Evolutionary conservation across 495 filamentous ascomycete species (phyloP), one percentile per base, ranked within the genome.

Genomic region (Penicillium flavigenum): DNA sequence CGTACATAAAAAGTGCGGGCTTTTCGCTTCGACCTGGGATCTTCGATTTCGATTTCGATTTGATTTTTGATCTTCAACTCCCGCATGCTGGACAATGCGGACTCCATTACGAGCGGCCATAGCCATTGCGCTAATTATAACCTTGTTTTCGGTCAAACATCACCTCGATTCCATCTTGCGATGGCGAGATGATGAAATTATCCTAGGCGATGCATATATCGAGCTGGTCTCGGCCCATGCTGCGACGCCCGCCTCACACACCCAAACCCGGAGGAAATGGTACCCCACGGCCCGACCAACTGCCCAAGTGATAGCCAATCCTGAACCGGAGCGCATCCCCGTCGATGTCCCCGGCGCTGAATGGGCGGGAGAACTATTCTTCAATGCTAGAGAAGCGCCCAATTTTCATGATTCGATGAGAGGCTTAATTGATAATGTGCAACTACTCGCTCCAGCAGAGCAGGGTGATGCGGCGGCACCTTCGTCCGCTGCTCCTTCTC

Each of bases 211-310:
- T 43, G 56, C 60, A 7, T 61, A 62, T 58, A 68, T 68, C 56
- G 65, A 68, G 63, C 63, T 66, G 61, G 65, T 68, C 63, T 66
- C 65, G 53, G 49, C 44, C 7, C 38, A 47, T 52, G 51, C 29
- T 32, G 14, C 42, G 12, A 20, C 31, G 4, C 9, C 55, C 3
- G 11, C 34, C 10, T 16, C 49, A 7, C 54, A n/a, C 0, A 36
- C 32, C 1, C 47, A 56, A 5, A 54, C 51, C 3, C 22, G 44
- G 29, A 55, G 57, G 45, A 36, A 45, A 44, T 64, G 52, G 47
- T 43, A 45, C 20, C 53, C 53, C 5, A 47, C 42, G 29, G 56
- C 14, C 51, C 63, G 26, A 63, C 63, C 6, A 51, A 60, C 6
- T 3, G 41, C 49, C 22, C 53, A 45, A 19, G 20, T 51, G 41